Evolutionary conservation across 345 rosid species (phyloP), one percentile per base, ranked within the genome.

Genomic region (Gossypium ekmanianum): DNA sequence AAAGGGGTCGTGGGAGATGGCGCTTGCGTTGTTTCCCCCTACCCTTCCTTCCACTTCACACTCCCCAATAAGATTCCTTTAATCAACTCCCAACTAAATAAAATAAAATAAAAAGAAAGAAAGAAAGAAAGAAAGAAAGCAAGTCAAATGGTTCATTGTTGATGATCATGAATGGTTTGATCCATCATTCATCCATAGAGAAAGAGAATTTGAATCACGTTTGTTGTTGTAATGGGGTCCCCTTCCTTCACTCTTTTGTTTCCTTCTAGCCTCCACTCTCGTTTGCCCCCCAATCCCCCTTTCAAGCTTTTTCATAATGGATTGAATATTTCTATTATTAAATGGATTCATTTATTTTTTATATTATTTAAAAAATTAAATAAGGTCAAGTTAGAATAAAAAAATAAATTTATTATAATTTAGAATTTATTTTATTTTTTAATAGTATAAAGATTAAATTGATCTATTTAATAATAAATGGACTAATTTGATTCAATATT

Each of bases 121-220:
- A 0, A 20, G 1, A 8, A 29, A 29, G 12, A 68, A 24, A 7
- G 18, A 7, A 43, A 3, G 11, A 2, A 11, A 18, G 6, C 56
- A 18, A 43, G 65, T 78, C 58, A 52, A 57, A 55, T 69, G 44
- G 7, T 34, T 34, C 41, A 34, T 34, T 34, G 44, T 59, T 11
- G 7, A 24, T 12, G 41, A 12, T 58, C 7, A 20, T 50, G 17
- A 50, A 17, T 3, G 20, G 50, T 45, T 11, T 54, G n/a, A 44
- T 12, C 27, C 18, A 65, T 41, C 7, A n/a, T n/a, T 22, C 44
- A 4, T 10, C 8, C 61, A 27, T 58, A 0, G 6, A 26, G 16
- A 22, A 3, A 57, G 11, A 7, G 18, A 70, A 39, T 18, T 72
- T 65, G 80, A 76, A 83, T 64, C 77, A 77, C 57, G 72, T 22